Evolutionary conservation across 176 grass and related monocot species (phyloP).

Genomic region (Dendrocalamus sinicus): DNA sequence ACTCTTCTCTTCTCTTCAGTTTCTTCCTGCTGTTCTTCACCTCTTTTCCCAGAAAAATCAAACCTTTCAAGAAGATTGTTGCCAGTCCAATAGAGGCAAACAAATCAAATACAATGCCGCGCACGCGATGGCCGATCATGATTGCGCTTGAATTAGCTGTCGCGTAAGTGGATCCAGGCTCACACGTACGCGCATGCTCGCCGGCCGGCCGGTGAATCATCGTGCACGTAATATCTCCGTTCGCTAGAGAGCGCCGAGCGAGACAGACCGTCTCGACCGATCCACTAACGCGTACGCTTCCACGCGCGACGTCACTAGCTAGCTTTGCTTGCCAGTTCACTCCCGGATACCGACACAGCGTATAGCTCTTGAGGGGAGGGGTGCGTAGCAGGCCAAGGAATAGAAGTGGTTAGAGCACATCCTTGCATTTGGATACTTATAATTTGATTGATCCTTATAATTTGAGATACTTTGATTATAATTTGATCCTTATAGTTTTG

Average conservation of each 20-base stretch:
- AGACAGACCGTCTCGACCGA: neutral
- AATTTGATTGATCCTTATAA: too few relatives aligned
- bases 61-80: conserved; percentile 63
- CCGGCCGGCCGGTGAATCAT: conserved; percentile 15
- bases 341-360: neutral
- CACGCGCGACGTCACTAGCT: neutral
- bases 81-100: conserved; percentile 23
- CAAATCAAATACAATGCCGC: conserved; percentile 15
- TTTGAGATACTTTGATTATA: too few relatives aligned
- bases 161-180: conserved; percentile 1
- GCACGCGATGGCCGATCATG: neutral
- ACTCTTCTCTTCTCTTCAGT: conserved; percentile 64
- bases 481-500: too few relatives aligned
- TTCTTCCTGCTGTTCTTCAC: conserved; percentile 68
- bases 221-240: neutral
- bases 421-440: too few relatives aligned
- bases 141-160: neutral
- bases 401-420: too few relatives aligned
- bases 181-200: neutral
- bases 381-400: too few relatives aligned
- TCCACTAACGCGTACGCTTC: neutral
- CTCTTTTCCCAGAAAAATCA: conserved; percentile 72
- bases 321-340: neutral
- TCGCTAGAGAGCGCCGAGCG: neutral
- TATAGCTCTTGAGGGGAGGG: neutral